These are phyloP conservation scores for Diaporthe citriasiana DNA, from an alignment of 2,329 filamentous ascomycete species.

Conservation along the genomic window DNA sequence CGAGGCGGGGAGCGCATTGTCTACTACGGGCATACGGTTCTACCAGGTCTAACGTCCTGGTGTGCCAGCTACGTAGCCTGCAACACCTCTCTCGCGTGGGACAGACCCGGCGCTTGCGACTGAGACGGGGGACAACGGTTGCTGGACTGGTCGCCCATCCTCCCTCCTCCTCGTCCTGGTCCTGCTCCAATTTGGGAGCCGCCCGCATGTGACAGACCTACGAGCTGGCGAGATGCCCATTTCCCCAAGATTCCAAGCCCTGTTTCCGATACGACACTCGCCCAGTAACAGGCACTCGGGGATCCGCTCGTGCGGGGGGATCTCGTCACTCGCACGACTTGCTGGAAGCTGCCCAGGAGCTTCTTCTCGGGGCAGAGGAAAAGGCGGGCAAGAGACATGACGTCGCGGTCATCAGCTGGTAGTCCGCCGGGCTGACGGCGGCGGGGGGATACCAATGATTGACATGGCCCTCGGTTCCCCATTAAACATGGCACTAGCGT, in stretches of 20 bases:
- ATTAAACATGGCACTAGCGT: conserved; percentile 23
- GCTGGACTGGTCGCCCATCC: conserved; percentile 27
- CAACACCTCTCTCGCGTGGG: conserved; percentile 8
- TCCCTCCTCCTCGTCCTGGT: conserved; percentile 6
- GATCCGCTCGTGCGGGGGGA: conserved; percentile 21
- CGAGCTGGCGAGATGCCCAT: conserved; percentile 24
- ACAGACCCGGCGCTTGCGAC: conserved; percentile 27
- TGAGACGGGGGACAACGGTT: conserved; percentile 15
- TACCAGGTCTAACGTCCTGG: conserved; percentile 6
- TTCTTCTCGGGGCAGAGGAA: conserved; percentile 28
- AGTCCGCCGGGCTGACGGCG: background rate
- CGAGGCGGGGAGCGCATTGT: conserved; percentile 14
- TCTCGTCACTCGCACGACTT: conserved; percentile 18
- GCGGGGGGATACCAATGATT: conserved; percentile 13
- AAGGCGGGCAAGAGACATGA: conserved; percentile 29
- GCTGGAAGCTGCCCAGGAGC: conserved; percentile 14
- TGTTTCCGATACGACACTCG: conserved; percentile 21
- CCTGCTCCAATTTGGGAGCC: background rate
- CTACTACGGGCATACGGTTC: conserved; percentile 17
- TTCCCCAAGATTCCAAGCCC: conserved; percentile 20
- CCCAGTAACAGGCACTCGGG: conserved; percentile 26
- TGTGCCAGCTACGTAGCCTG: conserved; percentile 21
- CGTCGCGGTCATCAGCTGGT: conserved; percentile 30
- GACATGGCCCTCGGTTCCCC: conserved; percentile 18
- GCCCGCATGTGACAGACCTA: conserved; percentile 32